A percentile compares a stretch with the other conserved stretches of the same genome.
Evolutionary conservation across 192 early-diverging fungal genomes (phyloP).

Genomic region (Martensiomyces pterosporus): DNA sequence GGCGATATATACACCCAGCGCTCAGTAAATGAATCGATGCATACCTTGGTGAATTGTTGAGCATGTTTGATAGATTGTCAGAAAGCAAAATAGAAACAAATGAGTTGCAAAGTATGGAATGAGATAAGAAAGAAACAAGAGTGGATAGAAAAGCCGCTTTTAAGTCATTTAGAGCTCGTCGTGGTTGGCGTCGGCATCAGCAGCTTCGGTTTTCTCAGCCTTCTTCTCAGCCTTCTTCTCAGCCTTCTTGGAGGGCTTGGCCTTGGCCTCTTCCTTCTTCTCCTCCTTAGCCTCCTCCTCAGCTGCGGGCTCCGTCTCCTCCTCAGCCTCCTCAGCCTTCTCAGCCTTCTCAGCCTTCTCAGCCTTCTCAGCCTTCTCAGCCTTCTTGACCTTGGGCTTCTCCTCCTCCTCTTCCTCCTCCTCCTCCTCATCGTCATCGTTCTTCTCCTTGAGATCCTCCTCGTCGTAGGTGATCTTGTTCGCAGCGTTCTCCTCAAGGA

Average conservation of each 20-base stretch:
- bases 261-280: not conserved
- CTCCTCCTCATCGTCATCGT: conserved; percentile 22
- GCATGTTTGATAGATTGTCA: too few relatives aligned
- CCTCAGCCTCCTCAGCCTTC: conserved; percentile 6
- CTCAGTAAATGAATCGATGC: too few relatives aligned
- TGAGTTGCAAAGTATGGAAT: not conserved
- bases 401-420: conserved; percentile 26
- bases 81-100: not conserved
- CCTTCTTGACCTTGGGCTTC: conserved; percentile 22
- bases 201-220: conserved; percentile 1
- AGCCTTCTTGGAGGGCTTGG: too few relatives aligned
- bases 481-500: conserved; percentile 73
- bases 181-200: conserved; percentile 7
- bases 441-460: conserved; percentile 28
- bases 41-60: too few relatives aligned
- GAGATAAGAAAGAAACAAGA: not conserved
- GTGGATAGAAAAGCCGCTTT: not conserved
- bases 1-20: too few relatives aligned
- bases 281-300: conserved; percentile 12
- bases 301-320: conserved; percentile 7
- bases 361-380: conserved; percentile 12
- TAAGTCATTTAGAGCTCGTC: conserved; percentile 24
- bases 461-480: conserved; percentile 45
- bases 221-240: too few relatives aligned
- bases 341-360: conserved; percentile 6